Evolutionary conservation across 164 flowering plant species (phyloP).

Genomic region (Umbilicus rupestris): DNA sequence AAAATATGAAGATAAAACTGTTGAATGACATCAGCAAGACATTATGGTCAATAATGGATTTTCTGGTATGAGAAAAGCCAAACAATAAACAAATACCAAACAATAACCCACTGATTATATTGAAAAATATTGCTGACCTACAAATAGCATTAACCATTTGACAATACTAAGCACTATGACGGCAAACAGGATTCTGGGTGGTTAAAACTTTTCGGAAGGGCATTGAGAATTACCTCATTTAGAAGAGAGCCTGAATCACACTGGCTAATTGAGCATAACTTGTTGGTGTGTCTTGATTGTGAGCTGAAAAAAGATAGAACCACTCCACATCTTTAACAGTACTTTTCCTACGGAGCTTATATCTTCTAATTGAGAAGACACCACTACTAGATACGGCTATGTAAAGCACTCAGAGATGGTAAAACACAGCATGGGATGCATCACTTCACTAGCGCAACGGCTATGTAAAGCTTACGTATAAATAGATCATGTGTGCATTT

Average conservation of each 20-base stretch:
- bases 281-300: slow-evolving; percentile 79
- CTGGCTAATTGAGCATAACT: slow-evolving; percentile 91
- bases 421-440: neutral
- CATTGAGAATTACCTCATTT: slow-evolving; percentile 57
- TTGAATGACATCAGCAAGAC: neutral
- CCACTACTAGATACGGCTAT: neutral
- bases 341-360: neutral
- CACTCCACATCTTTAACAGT: neutral
- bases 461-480: neutral
- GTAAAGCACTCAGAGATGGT: neutral
- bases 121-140: too few relatives aligned
- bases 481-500: neutral
- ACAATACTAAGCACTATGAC: neutral
- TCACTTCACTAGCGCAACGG: neutral
- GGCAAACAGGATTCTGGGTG: neutral
- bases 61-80: neutral
- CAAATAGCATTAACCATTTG: neutral
- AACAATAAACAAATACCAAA: neutral
- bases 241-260: slow-evolving; percentile 83
- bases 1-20: too few relatives aligned
- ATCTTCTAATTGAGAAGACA: neutral
- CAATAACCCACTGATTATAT: too few relatives aligned
- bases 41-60: neutral
- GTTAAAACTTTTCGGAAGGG: neutral
- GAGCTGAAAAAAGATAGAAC: slow-evolving; percentile 33